Base-by-base conservation (phyloP, 345 rosid genomes). In the Brassica cretica region DNA sequence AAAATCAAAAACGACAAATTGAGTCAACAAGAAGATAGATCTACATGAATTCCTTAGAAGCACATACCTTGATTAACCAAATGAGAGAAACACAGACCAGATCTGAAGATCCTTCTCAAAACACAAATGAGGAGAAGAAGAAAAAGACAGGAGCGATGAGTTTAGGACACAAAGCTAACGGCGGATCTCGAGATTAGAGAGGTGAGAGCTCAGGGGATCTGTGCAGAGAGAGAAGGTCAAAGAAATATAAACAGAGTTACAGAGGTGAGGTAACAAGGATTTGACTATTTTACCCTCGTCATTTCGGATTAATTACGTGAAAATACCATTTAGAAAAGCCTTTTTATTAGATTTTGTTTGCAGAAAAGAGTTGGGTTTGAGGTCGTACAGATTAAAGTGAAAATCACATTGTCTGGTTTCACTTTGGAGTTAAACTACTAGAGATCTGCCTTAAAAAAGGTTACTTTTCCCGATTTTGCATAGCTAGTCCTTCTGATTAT, bases 161-260 rank as follows among this genome's bases (percentile, higher is more conserved):
- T 29, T 68, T 25, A 24, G 14, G 49, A 49, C 35, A 51, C 30
- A 49, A 19, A 59, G 25, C 46, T 49, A 27, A 80, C 79, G 72
- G 79, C 79, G 83, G 83, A 80, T 80, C 83, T 80, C 76, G 72
- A 80, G 79, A 70, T 18, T 49, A 60, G 32, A 59, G 30, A 27
- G 27, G 27, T 25, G 3, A 61, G 78, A 63, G 59, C 79, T 69
- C 78, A 64, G 75, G 67, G 78, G 75, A 74, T 30, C 41, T 58
- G 72, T 75, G 79, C 79, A 75, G 79, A 62, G 11, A 62, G 11
- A 10, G 16, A 46, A 46, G 55, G 55, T 46, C 55, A 46, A 46
- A 46, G 5, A 46, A 5, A 79, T 70, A 80, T 74, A 55, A 55
- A 21, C 63, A 21, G 30, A 58, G 29, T 58, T 58, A 74, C 61